phyloP scores from a whole-genome alignment of 495 filamentous ascomycete genomes.

The Tuber brumale region DNA sequence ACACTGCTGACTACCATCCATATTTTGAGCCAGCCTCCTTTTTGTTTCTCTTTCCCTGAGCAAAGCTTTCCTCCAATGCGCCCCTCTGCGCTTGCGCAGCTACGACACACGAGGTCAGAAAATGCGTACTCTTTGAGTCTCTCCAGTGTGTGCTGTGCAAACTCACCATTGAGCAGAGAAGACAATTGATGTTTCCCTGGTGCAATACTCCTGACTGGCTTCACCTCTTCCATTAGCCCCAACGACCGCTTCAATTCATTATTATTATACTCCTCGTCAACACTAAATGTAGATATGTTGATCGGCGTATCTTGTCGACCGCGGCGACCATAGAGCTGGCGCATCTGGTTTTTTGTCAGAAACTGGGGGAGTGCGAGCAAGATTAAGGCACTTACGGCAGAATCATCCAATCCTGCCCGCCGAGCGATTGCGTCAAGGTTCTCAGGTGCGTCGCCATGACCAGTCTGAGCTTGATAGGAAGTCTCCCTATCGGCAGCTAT shows the following conservation, averaged over 20 bases:
- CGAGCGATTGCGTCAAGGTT: conserved; percentile 35
- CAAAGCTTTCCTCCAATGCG: conserved; percentile 41
- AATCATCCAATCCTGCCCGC: conserved; percentile 33
- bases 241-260: conserved; percentile 38
- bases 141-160: neutral
- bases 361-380: neutral
- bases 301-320: conserved; percentile 32
- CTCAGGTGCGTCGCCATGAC: conserved; percentile 12
- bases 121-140: neutral
- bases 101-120: conserved; percentile 5
- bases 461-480: neutral
- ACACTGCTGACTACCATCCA: conserved; percentile 30
- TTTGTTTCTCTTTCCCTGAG: conserved; percentile 39
- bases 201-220: conserved; percentile 39
- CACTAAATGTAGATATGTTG: conserved; percentile 39
- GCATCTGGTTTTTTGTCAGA: conserved; percentile 29
- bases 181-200: conserved; percentile 41
- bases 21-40: conserved; percentile 41
- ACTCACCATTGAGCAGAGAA: conserved; percentile 38
- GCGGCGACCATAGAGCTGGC: conserved; percentile 40
- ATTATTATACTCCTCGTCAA: conserved; percentile 41
- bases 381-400: conserved; percentile 26
- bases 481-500: neutral
- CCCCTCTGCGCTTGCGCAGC: conserved; percentile 41
- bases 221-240: conserved; percentile 38